A percentile compares a stretch with the other conserved stretches of the same genome.
These are phyloP conservation scores for Trichoderma sp. DNA, from an alignment of 2,329 filamentous ascomycete species.

Conservation along the genomic window DNA sequence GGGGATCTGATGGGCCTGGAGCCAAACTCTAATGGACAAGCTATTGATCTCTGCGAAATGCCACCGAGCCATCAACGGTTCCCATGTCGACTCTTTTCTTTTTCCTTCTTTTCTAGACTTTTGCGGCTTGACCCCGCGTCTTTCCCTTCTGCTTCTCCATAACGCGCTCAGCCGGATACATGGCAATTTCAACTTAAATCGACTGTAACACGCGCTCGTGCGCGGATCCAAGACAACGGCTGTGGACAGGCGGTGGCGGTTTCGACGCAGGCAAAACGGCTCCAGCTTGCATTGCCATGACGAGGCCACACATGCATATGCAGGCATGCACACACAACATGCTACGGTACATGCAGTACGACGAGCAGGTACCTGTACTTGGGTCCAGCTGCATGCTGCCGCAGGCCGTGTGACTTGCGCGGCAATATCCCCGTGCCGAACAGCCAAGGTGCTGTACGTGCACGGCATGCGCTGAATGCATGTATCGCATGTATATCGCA, in stretches of 20 bases:
- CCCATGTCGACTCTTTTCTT: not conserved
- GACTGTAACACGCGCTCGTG: not conserved
- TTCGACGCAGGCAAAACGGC: not conserved
- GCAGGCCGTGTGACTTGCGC: conserved; percentile 2
- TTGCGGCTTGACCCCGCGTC: not conserved
- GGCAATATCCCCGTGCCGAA: conserved; percentile 2
- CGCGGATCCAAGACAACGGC: not conserved
- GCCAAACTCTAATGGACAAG: conserved; percentile 18
- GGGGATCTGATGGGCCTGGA: conserved; percentile 6
- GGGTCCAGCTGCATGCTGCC: not conserved
- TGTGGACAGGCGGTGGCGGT: not conserved
- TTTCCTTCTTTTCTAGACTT: not conserved
- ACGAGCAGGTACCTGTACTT: no score
- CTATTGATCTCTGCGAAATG: conserved; percentile 1
- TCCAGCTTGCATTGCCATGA: not conserved
- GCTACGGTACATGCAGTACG: not conserved
- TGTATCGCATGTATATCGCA: not conserved
- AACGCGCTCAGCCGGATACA: conserved; percentile 9
- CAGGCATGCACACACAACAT: no score
- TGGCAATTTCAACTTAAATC: conserved; percentile 2
- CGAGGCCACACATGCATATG: not conserved
- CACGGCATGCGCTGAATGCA: not conserved
- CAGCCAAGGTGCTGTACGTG: not conserved
- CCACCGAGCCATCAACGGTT: not conserved
- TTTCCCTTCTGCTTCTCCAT: not conserved